Conservation (phyloP, 2,329 filamentous ascomycete species). For the Ascochyta pisi region DNA sequence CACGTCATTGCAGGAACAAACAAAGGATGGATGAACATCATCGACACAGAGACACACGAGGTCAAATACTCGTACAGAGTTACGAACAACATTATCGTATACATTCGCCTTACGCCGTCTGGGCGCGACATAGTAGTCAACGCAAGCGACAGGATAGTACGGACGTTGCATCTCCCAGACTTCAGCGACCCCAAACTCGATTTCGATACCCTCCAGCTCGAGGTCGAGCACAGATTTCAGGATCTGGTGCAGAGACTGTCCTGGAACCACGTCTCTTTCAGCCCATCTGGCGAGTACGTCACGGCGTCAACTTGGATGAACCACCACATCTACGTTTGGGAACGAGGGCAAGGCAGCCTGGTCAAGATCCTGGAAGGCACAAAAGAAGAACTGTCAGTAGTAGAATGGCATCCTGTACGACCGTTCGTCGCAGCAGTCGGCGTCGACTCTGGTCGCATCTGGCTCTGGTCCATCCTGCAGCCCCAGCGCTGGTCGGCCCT, state of each 20-base stretch:
- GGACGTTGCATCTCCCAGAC: conserved; percentile 89
- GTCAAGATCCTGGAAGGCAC: conserved; percentile 97
- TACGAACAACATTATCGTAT: conserved; percentile 85
- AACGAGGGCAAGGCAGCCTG: conserved; percentile 88
- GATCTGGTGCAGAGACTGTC: conserved; percentile 93
- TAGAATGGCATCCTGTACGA: conserved; percentile 90
- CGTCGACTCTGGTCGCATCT: conserved; percentile 89
- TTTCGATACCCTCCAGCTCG: conserved; percentile 83
- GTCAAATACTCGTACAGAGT: conserved; percentile 91
- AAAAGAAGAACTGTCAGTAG: conserved; percentile 93
- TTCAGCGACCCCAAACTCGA: conserved; percentile 69
- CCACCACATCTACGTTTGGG: conserved; percentile 98
- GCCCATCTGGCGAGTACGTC: conserved; percentile 92
- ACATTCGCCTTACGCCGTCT: conserved; percentile 81
- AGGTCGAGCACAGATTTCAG: conserved; percentile 97
- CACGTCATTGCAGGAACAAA: conserved; percentile 93
- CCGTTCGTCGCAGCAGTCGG: conserved; percentile 90
- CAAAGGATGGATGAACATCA: conserved; percentile 95
- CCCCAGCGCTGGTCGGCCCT: conserved; percentile 97
- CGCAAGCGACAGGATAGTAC: conserved; percentile 91
- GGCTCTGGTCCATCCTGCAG: conserved; percentile 94
- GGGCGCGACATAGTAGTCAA: conserved; percentile 91
- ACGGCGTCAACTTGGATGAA: conserved; percentile 98
- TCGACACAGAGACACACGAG: conserved; percentile 79
- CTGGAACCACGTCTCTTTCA: conserved; percentile 98